A percentile compares a stretch with the other conserved stretches of the same genome.
Conservation (phyloP, 2,329 filamentous ascomycete species). For the Trichoderma cornu-damae region DNA sequence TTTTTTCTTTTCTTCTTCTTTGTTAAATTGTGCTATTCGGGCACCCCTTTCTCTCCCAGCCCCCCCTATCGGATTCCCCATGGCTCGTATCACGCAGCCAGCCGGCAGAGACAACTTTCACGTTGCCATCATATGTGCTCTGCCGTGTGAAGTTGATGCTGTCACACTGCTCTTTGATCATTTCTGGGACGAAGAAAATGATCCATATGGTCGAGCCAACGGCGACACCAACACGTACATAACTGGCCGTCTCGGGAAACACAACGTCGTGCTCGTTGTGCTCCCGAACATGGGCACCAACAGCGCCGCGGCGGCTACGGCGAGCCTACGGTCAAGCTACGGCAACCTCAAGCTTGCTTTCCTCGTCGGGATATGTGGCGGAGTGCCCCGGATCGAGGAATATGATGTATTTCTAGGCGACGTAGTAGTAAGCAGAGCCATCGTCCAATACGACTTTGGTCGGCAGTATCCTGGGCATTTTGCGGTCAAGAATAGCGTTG, state of each 20-base stretch:
- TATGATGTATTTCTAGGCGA: constrained; percentile 30
- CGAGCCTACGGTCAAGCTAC: constrained; percentile 33
- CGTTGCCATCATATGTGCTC: constrained; percentile 29
- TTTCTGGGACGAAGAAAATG: constrained; percentile 25
- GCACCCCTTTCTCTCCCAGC: too few species aligned
- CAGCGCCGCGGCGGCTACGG: constrained; percentile 25
- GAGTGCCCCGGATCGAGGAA: constrained; percentile 24
- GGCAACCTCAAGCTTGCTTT: constrained; percentile 31
- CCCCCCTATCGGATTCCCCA: too few species aligned
- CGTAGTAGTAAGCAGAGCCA: constrained; percentile 29
- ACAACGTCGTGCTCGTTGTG: constrained; percentile 29
- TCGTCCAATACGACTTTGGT: constrained; percentile 30
- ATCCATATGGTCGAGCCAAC: constrained; percentile 22
- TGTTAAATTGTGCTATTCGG: too few species aligned
- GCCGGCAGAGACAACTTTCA: constrained; percentile 20
- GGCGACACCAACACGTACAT: constrained; percentile 31
- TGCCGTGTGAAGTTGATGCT: constrained; percentile 26
- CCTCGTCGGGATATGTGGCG: constrained; percentile 40
- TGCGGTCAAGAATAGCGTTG: constrained; percentile 24
- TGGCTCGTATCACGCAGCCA: neutral
- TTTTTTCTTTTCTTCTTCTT: too few species aligned
- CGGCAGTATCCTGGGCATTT: constrained; percentile 26
- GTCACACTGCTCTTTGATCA: constrained; percentile 25
- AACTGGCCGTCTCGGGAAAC: constrained; percentile 27
- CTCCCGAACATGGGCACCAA: constrained; percentile 29